Base-by-base conservation (phyloP, 345 rosid species). In the Psidium guajava region DNA sequence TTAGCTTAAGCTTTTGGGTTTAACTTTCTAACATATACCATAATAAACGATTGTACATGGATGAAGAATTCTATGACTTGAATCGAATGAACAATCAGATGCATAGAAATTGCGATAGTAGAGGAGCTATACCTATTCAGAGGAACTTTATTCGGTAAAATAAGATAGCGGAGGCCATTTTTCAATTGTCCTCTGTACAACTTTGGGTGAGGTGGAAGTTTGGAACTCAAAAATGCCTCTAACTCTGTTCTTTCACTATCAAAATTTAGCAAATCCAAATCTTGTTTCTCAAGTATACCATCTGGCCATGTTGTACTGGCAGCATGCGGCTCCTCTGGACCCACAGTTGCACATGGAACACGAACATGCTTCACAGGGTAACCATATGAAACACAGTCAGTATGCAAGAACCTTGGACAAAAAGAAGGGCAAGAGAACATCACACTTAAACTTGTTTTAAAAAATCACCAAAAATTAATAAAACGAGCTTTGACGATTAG, bases 321-420 rank as follows among this genome's bases (percentile, higher is more conserved):
- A 20, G 98, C 99, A 92, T 96, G 99, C 25, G 99, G 99, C 92
- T 96, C 99, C 87, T 95, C 97, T 50, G 99, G 99, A 87, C 99
- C 98, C 86, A 93, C 92, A 49, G 98, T 94, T 54, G 99, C 98
- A 88, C 87, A 69, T 1, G 93, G 91, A 91, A 89, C 85, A 87
- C 86, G 90, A 54, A 87, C 85, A 86, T 27, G 90, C 87, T 86
- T 93, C 58, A 85, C 89, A 98, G 91, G 92, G 89, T 85, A 89
- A 88, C 50, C 82, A 86, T 51, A 53, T 47, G 44, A 49, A 44
- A 40, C 53, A 55, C 7, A 81, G 73, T 69, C 47, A 22, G 85
- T 36, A 69, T 69, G 77, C 84, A 14, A 81, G 84, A 24, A 24
- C 28, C 53, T 84, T 84, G 55, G 16, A 64, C 44, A 80, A 86